phyloP scores from a whole-genome alignment of 352 stramenopile species.

The Globisporangium yorkense region DNA sequence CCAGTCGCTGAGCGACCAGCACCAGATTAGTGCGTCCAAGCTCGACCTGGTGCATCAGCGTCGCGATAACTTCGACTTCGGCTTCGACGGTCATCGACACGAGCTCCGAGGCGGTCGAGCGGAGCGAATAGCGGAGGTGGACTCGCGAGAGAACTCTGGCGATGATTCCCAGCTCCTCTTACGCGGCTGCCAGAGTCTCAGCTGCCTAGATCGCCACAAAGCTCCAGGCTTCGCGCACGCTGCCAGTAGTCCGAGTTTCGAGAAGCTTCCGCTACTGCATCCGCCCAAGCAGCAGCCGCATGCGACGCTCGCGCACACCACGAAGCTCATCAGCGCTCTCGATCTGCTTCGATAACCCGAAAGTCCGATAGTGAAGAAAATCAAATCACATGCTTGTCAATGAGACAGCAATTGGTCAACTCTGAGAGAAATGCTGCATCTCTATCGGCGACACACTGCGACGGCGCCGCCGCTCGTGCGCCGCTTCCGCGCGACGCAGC shows the following conservation, averaged over 20 bases:
- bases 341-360: conserved; percentile 16
- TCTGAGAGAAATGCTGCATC: not conserved
- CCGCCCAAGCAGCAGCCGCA: conserved; percentile 1
- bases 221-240: not conserved
- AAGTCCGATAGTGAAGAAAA: not conserved
- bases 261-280: conserved; percentile 6
- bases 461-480: conserved; percentile 8
- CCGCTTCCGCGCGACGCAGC: conserved; percentile 46
- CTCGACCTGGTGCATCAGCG: not conserved
- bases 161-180: not conserved
- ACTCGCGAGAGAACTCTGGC: not conserved
- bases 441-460: not conserved
- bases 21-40: not conserved
- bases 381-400: not conserved
- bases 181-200: conserved; percentile 7
- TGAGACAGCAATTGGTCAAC: no score
- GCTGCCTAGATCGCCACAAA: conserved; percentile 5
- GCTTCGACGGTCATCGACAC: not conserved
- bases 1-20: conserved; percentile 4
- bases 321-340: conserved; percentile 35
- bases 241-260: not conserved
- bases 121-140: not conserved
- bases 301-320: conserved; percentile 29
- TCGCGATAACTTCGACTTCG: not conserved
- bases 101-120: not conserved